Percentiles rank a stretch among this genome's conserved stretches.
Evolutionary conservation across 1,284 basidiomycete genomes (phyloP).

Genomic region (Grifola frondosa): DNA sequence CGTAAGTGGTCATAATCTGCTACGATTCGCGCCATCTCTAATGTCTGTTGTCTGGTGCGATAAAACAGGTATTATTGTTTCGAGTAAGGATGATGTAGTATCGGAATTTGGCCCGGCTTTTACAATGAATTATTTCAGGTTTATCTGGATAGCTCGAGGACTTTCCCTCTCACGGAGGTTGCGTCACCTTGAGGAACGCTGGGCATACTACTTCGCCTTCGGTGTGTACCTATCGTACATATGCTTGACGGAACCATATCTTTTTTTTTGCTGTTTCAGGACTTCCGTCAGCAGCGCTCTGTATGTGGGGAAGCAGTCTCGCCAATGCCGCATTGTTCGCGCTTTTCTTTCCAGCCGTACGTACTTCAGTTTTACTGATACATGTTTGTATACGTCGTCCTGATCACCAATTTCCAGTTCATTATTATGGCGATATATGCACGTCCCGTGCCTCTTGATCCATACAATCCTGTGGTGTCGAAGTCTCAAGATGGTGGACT

Average conservation of each 20-base stretch:
- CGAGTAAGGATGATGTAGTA: conserved; percentile 53
- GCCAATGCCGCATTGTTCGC: conserved; percentile 79
- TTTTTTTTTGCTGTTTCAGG: conserved; percentile 35
- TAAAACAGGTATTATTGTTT: conserved; percentile 80
- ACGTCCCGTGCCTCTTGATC: conserved; percentile 63
- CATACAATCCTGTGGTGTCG: conserved; percentile 58
- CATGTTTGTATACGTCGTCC: neutral
- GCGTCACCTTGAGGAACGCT: conserved; percentile 77
- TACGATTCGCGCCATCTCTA: too few relatives aligned
- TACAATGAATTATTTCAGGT: conserved; percentile 49
- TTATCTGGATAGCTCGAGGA: conserved; percentile 75
- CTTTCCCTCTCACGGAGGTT: conserved; percentile 67
- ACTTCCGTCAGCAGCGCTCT: conserved; percentile 63
- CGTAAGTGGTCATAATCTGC: conserved; percentile 51
- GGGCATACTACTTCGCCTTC: conserved; percentile 83
- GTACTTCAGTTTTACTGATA: conserved; percentile 23
- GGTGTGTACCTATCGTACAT: conserved; percentile 41
- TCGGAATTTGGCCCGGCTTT: neutral
- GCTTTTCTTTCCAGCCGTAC: conserved; percentile 71
- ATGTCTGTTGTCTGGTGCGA: neutral
- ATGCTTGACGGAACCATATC: conserved; percentile 1
- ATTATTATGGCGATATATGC: conserved; percentile 79
- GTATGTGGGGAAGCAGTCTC: conserved; percentile 68
- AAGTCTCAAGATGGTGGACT: too few relatives aligned
- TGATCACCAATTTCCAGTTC: conserved; percentile 43